Conservation (phyloP, 1,284 basidiomycete genomes). For the Austroboletus niveus region DNA sequence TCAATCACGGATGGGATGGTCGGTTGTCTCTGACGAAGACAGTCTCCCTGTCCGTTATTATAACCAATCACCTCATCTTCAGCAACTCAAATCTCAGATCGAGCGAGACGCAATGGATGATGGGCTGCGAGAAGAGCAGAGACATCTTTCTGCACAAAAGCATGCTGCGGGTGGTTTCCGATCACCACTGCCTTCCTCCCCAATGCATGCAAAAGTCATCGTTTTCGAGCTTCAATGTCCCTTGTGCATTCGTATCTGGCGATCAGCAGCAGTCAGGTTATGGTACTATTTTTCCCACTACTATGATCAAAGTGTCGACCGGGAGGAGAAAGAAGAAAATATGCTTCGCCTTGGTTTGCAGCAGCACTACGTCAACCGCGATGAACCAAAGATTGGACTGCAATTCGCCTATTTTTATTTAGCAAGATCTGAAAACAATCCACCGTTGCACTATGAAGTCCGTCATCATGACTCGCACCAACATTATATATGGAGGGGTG, state of each 20-base stretch:
- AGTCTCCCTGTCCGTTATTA: not conserved
- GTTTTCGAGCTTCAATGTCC: slow-evolving; percentile 11
- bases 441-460: not conserved
- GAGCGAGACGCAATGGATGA: not conserved
- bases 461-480: no score
- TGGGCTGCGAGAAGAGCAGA: no score
- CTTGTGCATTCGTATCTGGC: not conserved
- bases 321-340: no score
- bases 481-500: no score
- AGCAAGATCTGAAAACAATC: not conserved
- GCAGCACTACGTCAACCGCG: not conserved
- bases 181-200: not conserved
- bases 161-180: no score
- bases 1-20: not conserved
- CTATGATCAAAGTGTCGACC: no score
- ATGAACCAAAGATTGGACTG: no score
- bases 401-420: no score
- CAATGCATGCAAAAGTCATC: not conserved
- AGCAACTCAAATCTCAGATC: not conserved
- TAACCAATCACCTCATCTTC: not conserved
- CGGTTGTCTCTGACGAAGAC: not conserved
- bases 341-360: not conserved
- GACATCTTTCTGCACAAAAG: no score
- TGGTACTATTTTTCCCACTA: no score
- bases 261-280: not conserved